Evolutionary conservation across 176 grass and related monocot species (phyloP).

Genomic region (Miscanthus lutarioriparius): DNA sequence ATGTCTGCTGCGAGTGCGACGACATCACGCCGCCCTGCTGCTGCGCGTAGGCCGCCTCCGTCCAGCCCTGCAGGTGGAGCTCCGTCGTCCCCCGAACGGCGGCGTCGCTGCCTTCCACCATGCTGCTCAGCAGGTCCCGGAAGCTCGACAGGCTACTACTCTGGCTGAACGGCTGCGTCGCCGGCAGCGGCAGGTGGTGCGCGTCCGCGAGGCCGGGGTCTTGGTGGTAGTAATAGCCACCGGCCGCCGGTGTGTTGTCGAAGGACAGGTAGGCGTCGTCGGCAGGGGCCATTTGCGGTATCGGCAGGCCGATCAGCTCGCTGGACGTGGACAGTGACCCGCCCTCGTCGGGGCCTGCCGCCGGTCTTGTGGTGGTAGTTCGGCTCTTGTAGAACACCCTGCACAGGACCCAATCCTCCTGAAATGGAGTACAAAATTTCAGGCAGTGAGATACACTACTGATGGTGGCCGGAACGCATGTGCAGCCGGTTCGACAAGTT

Average conservation of each 20-base stretch:
- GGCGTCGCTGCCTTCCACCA: conserved; percentile 1
- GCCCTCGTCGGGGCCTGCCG: not conserved
- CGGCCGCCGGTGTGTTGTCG: not conserved
- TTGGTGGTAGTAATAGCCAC: not conserved
- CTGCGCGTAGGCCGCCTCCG: conserved; percentile 4
- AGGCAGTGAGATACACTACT: not conserved
- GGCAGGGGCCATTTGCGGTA: not conserved
- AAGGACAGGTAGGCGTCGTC: conserved; percentile 23
- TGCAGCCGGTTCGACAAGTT: too few species aligned
- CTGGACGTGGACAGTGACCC: not conserved
- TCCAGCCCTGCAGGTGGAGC: conserved; percentile 26
- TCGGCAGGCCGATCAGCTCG: conserved; percentile 11
- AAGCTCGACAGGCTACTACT: conserved; percentile 24
- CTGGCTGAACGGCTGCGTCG: too few species aligned
- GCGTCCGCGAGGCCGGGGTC: not conserved
- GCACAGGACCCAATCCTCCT: conserved; percentile 87
- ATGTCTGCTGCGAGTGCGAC: not conserved
- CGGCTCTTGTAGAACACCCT: too few species aligned
- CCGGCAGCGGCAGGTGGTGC: not conserved
- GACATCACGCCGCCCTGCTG: not conserved
- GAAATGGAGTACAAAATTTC: not conserved
- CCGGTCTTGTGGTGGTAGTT: not conserved
- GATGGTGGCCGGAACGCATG: too few species aligned
- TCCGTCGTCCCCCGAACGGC: not conserved
- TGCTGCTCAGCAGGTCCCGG: conserved; percentile 29